Percentiles rank a stretch among this genome's conserved stretches.
Conservation (phyloP, 306 rosid species). For the Chamaecrista fasciculata region DNA sequence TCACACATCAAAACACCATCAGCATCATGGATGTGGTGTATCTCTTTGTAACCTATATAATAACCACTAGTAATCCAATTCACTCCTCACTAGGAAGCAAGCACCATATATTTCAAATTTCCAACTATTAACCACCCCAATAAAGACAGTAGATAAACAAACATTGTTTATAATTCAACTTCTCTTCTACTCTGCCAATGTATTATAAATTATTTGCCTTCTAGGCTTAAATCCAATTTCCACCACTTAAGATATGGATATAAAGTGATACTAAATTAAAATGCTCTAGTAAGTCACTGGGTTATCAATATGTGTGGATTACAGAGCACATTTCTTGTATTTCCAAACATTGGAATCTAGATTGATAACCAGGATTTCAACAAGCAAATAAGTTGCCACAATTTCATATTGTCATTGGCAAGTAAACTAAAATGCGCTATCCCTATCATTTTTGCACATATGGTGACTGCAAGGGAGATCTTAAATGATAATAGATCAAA, state of each 20-base stretch:
- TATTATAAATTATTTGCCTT: background rate
- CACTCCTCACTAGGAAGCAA: background rate
- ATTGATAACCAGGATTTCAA: conserved; percentile 20
- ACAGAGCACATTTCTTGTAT: conserved; percentile 19
- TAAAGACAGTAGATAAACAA: background rate
- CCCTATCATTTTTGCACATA: background rate
- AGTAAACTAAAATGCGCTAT: background rate
- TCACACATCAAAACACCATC: background rate
- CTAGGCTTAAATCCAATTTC: too few relatives aligned
- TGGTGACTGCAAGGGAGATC: background rate
- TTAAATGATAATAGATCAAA: background rate
- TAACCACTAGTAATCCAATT: background rate
- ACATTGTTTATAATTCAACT: background rate
- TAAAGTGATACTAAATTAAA: background rate
- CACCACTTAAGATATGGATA: background rate
- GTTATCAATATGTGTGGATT: background rate
- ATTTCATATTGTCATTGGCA: background rate
- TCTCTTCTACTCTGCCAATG: too few relatives aligned
- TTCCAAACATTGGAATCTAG: conserved; percentile 11
- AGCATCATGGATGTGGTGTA: background rate
- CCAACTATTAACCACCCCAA: too few relatives aligned
- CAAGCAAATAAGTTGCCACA: conserved; percentile 9
- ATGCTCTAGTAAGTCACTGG: conserved; percentile 12
- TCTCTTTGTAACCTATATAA: background rate
- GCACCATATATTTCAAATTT: background rate